Percentiles rank a stretch among this genome's conserved stretches.
Evolutionary conservation across 495 filamentous ascomycete genomes (phyloP).

Genomic region (Podospora anserina): DNA sequence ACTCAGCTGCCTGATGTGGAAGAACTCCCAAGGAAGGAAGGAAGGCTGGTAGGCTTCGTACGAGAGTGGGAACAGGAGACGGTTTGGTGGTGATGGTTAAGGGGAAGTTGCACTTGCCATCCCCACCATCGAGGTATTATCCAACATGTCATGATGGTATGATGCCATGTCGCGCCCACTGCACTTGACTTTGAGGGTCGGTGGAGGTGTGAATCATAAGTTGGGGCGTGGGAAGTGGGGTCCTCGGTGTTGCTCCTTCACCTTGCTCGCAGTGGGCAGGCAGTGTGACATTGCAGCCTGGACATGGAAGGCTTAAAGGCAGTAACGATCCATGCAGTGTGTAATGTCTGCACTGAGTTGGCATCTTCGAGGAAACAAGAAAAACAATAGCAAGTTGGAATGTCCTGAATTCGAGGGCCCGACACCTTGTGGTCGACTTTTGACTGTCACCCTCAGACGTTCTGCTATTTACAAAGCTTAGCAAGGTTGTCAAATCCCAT

Average conservation of each 20-base stretch:
- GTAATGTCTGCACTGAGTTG: background rate
- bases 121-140: too few species aligned
- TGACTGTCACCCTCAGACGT: too few species aligned
- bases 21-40: background rate
- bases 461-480: too few species aligned
- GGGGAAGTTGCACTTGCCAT: too few species aligned
- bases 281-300: background rate
- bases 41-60: background rate
- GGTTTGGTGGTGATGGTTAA: background rate
- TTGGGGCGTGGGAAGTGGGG: too few species aligned
- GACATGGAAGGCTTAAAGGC: background rate
- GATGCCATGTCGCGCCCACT: background rate
- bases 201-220: too few species aligned
- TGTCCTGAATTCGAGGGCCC: background rate
- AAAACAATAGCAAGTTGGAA: too few species aligned
- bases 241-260: too few species aligned
- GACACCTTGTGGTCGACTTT: too few species aligned
- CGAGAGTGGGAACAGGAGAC: background rate
- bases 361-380: background rate
- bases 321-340: background rate
- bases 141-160: background rate
- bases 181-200: background rate
- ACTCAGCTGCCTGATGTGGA: background rate
- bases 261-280: too few species aligned
- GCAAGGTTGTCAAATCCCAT: too few species aligned